Evolutionary conservation across 2,329 filamentous ascomycete genomes (phyloP), one percentile per base, ranked within the genome.

Genomic region (Neopestalotiopsis clavispora): DNA sequence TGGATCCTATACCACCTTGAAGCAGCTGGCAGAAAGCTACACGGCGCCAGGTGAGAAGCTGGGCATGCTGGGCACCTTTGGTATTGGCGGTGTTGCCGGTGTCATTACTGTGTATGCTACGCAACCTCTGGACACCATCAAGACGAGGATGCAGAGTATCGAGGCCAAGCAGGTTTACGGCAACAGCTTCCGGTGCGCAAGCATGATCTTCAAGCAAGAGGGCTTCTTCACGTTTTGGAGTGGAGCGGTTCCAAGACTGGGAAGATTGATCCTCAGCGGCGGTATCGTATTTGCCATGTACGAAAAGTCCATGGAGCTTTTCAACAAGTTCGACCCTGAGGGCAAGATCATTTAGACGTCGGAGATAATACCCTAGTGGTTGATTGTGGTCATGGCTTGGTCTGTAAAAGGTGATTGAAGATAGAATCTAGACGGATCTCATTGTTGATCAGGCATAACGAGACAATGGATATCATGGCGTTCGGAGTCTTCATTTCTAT

Each of bases 211-310:
- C 80, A 93, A 90, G 81, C 90, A 98, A 66, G 96, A 99, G 82
- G 95, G 96, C 2, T 68, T 98, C 13, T 79, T 95, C 56, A 97
- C 95, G 0, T 93, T 98, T 73, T 99, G 96, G 96, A 95, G 93
- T 74, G 96, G 96, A 32, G 95, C 96, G 28, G 78, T 98, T 74
- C 96, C 96, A 1, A 86, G 96, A 67, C 81, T 99, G 75, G 95
- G 90, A 30, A 86, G 96, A 68, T 80, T 99, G 74, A 92, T 98
- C 57, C 81, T 98, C 80, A 98, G 94, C 77, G 96, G 96, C 68
- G 96, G 96, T 20, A 97, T 99, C 77, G 96, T 99, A 56, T 99
- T 99, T 78, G 97, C 96, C 28, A 97, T 98, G 91, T 96, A 98
- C 79, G 95, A 98, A 84, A 98, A 98, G 87, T 93, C 92, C 69